Conservation (phyloP, 2,329 filamentous ascomycete species). For the Calonectria ilicicola region DNA sequence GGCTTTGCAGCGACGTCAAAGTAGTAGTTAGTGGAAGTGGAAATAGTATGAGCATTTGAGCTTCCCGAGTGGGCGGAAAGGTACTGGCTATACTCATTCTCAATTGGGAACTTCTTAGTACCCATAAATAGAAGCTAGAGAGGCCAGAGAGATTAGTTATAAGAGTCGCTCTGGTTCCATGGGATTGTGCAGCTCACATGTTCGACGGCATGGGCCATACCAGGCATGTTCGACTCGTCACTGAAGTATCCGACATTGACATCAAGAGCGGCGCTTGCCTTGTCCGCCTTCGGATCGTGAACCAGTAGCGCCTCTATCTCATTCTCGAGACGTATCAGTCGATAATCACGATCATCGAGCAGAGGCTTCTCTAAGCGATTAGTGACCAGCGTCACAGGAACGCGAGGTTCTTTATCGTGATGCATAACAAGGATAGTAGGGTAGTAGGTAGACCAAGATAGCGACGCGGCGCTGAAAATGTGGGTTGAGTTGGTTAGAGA, state of each 20-base stretch:
- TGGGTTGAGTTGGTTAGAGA: conserved; percentile 18
- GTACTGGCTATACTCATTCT: conserved; percentile 97
- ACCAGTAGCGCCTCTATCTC: conserved; percentile 91
- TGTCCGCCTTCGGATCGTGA: conserved; percentile 95
- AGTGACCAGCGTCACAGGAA: conserved; percentile 61
- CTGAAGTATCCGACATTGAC: conserved; percentile 97
- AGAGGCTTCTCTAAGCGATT: conserved; percentile 85
- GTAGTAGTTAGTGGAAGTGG: conserved; percentile 96
- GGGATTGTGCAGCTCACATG: conserved; percentile 66
- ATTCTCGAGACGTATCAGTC: conserved; percentile 87
- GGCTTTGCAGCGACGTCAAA: conserved; percentile 92
- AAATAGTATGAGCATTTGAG: conserved; percentile 94
- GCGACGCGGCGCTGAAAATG: conserved; percentile 28
- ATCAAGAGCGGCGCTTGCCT: conserved; percentile 94
- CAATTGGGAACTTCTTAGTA: conserved; percentile 95
- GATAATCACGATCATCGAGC: conserved; percentile 87
- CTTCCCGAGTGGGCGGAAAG: conserved; percentile 89
- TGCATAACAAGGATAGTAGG: too few relatives aligned
- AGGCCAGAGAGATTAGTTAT: conserved; percentile 25
- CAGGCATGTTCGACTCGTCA: conserved; percentile 89
- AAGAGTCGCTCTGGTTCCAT: background rate
- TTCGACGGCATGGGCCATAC: conserved; percentile 96
- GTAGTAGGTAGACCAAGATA: conserved; percentile 35
- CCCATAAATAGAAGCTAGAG: conserved; percentile 91
- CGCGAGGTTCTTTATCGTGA: conserved; percentile 39